Evolutionary conservation across 495 filamentous ascomycete genomes (phyloP).

Genomic region (Hyaloscypha variabilis): DNA sequence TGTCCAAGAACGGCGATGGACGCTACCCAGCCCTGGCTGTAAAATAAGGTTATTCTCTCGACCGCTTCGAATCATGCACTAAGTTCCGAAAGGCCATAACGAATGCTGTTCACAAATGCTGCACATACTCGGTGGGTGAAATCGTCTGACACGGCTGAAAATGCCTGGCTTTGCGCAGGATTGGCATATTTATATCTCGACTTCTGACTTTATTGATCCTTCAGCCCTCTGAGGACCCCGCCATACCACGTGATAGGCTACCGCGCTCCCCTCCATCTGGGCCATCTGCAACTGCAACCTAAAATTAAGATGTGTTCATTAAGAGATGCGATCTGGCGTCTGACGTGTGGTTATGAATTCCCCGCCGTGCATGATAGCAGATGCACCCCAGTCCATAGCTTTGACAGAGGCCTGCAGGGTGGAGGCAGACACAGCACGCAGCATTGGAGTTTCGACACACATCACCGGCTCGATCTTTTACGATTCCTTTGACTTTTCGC

Average conservation of each 20-base stretch:
- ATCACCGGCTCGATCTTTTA: background rate
- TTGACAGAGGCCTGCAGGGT: background rate
- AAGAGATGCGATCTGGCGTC: too few relatives aligned
- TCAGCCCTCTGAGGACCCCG: background rate
- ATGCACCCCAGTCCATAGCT: background rate
- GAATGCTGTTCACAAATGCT: slow-evolving; percentile 1
- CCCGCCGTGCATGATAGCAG: slow-evolving; percentile 8
- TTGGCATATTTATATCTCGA: background rate
- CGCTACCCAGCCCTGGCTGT: too few relatives aligned
- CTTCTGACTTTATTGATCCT: background rate
- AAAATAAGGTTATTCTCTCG: slow-evolving; percentile 4
- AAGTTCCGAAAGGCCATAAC: background rate
- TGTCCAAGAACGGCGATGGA: background rate
- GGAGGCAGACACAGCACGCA: background rate
- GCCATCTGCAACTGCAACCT: background rate
- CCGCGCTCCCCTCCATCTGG: background rate
- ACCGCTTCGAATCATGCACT: background rate
- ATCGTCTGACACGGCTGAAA: background rate
- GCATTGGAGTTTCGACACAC: slow-evolving; percentile 7
- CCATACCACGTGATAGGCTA: background rate
- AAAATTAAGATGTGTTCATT: background rate
- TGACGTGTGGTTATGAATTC: background rate
- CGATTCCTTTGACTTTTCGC: background rate
- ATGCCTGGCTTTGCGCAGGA: background rate
- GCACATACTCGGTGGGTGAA: background rate